These are phyloP conservation scores for Pisolithus tinctorius DNA, from an alignment of 768 basidiomycete genomes.

Conservation along the genomic window DNA sequence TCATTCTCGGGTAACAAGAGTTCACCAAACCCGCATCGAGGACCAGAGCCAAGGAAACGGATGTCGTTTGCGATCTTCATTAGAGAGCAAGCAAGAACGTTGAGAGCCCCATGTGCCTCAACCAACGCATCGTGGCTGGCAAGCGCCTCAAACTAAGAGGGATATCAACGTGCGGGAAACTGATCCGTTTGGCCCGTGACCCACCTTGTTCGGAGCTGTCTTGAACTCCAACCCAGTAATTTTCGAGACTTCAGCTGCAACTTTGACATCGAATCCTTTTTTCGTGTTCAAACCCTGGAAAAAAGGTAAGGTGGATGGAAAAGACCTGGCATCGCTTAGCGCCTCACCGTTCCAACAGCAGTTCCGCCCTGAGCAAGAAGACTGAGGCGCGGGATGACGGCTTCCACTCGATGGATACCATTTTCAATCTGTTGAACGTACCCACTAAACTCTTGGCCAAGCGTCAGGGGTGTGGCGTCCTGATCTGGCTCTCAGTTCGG, in stretches of 20 bases:
- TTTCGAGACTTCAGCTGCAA: slow-evolving; percentile 87
- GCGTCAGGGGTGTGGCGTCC: slow-evolving; percentile 96
- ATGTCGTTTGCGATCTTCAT: slow-evolving; percentile 99
- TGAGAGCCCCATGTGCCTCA: slow-evolving; percentile 94
- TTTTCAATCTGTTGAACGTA: slow-evolving; percentile 94
- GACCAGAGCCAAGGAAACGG: slow-evolving; percentile 94
- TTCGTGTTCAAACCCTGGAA: slow-evolving; percentile 90
- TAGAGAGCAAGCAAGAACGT: slow-evolving; percentile 90
- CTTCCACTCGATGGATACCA: slow-evolving; percentile 80
- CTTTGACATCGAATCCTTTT: slow-evolving; percentile 92
- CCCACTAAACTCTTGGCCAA: slow-evolving; percentile 98
- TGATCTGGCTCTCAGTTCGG: slow-evolving; percentile 23
- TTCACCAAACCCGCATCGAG: slow-evolving; percentile 95
- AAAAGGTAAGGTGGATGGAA: slow-evolving; percentile 5
- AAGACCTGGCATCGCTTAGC: background rate
- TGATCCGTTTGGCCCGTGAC: slow-evolving; percentile 4
- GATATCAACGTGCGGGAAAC: slow-evolving; percentile 3
- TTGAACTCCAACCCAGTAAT: slow-evolving; percentile 87
- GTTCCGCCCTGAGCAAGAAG: slow-evolving; percentile 96
- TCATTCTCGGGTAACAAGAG: slow-evolving; percentile 95
- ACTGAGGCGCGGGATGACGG: slow-evolving; percentile 77
- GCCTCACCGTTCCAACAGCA: slow-evolving; percentile 89
- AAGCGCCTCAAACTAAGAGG: slow-evolving; percentile 84
- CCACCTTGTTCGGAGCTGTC: slow-evolving; percentile 96
- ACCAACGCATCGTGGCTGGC: slow-evolving; percentile 98